Evolutionary conservation across 805 yeast genomes (phyloP), one percentile per base, ranked within the genome.

Genomic region (Metschnikowia koreensis): DNA sequence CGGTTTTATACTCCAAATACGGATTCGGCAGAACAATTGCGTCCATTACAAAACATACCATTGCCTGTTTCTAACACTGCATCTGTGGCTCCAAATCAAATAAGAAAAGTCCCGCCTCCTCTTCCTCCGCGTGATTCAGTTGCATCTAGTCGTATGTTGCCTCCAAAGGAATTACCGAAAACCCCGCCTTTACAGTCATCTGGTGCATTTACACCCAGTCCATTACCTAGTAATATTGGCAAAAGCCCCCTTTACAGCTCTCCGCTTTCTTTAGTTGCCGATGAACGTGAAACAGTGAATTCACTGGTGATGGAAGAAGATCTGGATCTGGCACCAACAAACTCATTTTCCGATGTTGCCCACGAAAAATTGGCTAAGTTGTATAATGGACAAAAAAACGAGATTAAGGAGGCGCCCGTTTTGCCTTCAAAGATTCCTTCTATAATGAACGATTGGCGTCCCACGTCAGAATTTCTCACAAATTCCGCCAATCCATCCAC

Each of bases 371-470:
- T 73, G 38, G 47, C 54, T 11, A 65, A 60, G 40, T 42, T 71
- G 12, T 73, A 71, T 52, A 74, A 73, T 55, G 48, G 59, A 8
- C 56, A 63, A 41, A 74, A 74, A 51, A 73, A 73, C 52, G 65
- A 65, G 6, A 71, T 73, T 46, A 60, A 56, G 5, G 48, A 39
- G 15, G 67, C 71, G 13, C 78, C 77, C 3, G 53, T 68, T 1
- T 52, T 28, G 27, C 38, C 60, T 0, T 38, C 43, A 6, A 7
- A 9, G 1, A 26, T 12, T 15, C 27, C 34, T 17, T 31, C 15
- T 9, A 17, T 11, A 12, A 16, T 4, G 28, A 40, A 27, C 2
- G n/a, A 16, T 28, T 12, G 7, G 16, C 7, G 22, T 22, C 22
- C 22, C 22, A 22, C 22, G 22, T 22, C 22, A 22, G 22, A 22